Evolutionary conservation across 2,329 filamentous ascomycete genomes (phyloP), one percentile per base, ranked within the genome.

Genomic region (Pyricularia grisea): DNA sequence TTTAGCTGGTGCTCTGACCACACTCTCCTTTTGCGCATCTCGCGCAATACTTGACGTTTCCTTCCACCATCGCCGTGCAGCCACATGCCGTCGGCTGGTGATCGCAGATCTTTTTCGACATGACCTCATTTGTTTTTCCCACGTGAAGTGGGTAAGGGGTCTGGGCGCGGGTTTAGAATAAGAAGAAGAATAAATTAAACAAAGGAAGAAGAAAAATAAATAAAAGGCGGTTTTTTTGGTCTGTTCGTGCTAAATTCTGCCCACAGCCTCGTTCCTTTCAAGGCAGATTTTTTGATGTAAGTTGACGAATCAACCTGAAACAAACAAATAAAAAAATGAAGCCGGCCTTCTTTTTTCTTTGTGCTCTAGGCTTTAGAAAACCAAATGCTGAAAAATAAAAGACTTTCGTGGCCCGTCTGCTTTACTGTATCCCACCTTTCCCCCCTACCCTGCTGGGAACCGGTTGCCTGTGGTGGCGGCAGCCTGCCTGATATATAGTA

Each of bases 21-120:
- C 65, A 66, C 65, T 66, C 65, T 30, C 36, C 36, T 9, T 66
- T 66, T 25, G 23, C 65, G 14, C 65, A 66, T 36, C 31, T 42
- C 2, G 5, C 2, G 65, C 65, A 66, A 25, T 42, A 42, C 23
- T 66, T 66, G 31, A 66, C 65, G 31, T 66, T 66, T 30, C 65
- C 65, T 25, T 66, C 65, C 14, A 66, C 65, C 7, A 66, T 25
- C 20, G 4, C 65, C 36, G 25, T 66, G 23, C 65, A 66, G 31
- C 30, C 65, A 30, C 65, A 66, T 14, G 65, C 20, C 7, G 65
- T 66, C n/a, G 65, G 12, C 10, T 66, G 17, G 65, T 66, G 65
- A 12, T 66, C 65, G 65, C 65, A 66, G n/a, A 66, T 33, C 25
- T 66, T 66, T 14, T 33, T 42, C 17, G 65, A 33, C 65, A 66